phyloP scores from a whole-genome alignment of 768 basidiomycete species.

The Phylloporus arenicola region DNA sequence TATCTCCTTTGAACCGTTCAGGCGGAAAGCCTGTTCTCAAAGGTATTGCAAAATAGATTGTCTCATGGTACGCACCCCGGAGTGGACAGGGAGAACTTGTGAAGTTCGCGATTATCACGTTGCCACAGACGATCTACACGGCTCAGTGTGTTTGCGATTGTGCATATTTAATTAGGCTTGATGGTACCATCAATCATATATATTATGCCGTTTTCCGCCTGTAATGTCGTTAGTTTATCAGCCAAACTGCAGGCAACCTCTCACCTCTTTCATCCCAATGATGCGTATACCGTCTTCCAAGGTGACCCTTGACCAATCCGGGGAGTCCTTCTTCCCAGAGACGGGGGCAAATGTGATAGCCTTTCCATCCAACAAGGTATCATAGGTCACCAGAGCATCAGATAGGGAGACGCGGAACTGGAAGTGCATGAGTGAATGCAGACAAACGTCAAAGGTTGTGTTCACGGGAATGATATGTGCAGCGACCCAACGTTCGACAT shows the following conservation, averaged over 20 bases:
- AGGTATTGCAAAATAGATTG: not conserved
- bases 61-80: not conserved
- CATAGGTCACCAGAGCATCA: conserved; percentile 35
- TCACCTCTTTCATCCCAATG: conserved; percentile 56
- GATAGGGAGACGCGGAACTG: conserved; percentile 46
- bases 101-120: not conserved
- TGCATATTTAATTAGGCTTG: conserved; percentile 6
- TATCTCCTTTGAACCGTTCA: not conserved
- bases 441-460: not conserved
- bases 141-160: not conserved
- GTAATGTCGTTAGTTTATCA: not conserved
- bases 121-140: not conserved
- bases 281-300: conserved; percentile 56
- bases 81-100: not conserved
- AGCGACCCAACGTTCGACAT: conserved; percentile 76
- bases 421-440: not conserved
- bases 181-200: conserved; percentile 41
- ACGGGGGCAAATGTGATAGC: conserved; percentile 49
- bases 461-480: conserved; percentile 80
- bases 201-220: conserved; percentile 43
- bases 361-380: conserved; percentile 56
- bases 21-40: not conserved
- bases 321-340: conserved; percentile 28
- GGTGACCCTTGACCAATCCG: conserved; percentile 55
- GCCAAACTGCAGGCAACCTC: conserved; percentile 2